These are phyloP conservation scores for Volvox carteri DNA, from an alignment of 163 green algal genomes.

Conservation along the genomic window DNA sequence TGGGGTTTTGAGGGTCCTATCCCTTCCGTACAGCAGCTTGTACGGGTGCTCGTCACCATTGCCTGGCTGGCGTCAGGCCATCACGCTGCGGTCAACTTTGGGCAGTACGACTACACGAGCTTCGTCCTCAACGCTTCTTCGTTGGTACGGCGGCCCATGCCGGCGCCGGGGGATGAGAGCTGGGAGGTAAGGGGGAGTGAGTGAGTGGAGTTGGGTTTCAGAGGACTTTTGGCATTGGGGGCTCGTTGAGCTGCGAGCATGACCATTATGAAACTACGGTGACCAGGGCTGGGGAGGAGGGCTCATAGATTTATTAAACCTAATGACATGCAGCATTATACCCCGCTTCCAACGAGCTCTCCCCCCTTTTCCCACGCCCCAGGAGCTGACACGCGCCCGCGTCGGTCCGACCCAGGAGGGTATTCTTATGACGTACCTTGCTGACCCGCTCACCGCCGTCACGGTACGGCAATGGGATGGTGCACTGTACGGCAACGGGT, in stretches of 20 bases:
- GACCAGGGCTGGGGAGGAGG: no score
- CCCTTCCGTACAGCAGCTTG: slow-evolving; percentile 38
- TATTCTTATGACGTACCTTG: slow-evolving; percentile 54
- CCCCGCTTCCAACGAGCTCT: background rate
- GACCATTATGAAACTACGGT: no score
- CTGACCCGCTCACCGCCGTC: background rate
- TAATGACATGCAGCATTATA: background rate
- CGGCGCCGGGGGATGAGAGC: background rate
- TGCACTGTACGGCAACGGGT: slow-evolving; percentile 14
- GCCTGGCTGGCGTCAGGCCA: no score
- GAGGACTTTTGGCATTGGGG: no score
- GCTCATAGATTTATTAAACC: background rate
- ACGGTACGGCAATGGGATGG: background rate
- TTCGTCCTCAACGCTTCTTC: slow-evolving; percentile 68
- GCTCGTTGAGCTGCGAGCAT: no score
- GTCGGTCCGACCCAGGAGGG: slow-evolving; percentile 12
- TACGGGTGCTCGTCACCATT: background rate
- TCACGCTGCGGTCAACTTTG: no score
- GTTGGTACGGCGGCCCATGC: slow-evolving; percentile 40
- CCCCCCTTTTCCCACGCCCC: background rate
- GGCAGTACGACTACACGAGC: no score
- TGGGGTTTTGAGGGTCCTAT: slow-evolving; percentile 60
- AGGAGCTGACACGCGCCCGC: background rate
- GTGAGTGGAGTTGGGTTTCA: background rate
- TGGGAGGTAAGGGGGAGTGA: slow-evolving; percentile 20